Conservation (phyloP, 495 filamentous ascomycete species). For the Podospora anserina region DNA sequence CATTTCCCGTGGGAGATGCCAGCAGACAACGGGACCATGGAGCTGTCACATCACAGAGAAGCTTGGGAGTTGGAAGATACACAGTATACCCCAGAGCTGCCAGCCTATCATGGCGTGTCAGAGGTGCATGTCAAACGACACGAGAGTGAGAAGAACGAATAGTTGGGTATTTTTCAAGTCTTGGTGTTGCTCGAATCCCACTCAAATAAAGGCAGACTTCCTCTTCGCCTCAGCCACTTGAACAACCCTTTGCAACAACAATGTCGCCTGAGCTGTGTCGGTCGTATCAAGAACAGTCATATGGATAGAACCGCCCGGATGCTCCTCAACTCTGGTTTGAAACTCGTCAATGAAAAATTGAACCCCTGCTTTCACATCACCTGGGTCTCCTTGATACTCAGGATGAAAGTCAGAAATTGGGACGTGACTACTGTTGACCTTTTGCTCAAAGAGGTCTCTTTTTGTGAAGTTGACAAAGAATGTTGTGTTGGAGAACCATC, state of each 20-base stretch:
- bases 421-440: not conserved
- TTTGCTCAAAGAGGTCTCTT: conserved; percentile 1
- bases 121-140: too few relatives aligned
- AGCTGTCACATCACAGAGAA: too few relatives aligned
- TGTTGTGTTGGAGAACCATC: not conserved
- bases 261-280: not conserved
- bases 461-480: conserved; percentile 6
- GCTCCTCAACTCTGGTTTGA: not conserved
- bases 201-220: not conserved
- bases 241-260: not conserved
- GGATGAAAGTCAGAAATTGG: not conserved
- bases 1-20: too few relatives aligned
- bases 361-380: conserved; percentile 3
- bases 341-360: not conserved
- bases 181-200: too few relatives aligned
- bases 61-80: too few relatives aligned
- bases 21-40: too few relatives aligned
- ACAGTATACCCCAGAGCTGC: too few relatives aligned
- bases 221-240: not conserved
- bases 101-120: too few relatives aligned
- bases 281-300: conserved; percentile 1
- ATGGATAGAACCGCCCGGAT: not conserved
- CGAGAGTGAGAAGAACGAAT: too few relatives aligned
- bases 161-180: too few relatives aligned
- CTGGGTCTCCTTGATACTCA: not conserved